phyloP scores from a whole-genome alignment of 1,284 basidiomycete genomes.

The Tilletia setariae region DNA sequence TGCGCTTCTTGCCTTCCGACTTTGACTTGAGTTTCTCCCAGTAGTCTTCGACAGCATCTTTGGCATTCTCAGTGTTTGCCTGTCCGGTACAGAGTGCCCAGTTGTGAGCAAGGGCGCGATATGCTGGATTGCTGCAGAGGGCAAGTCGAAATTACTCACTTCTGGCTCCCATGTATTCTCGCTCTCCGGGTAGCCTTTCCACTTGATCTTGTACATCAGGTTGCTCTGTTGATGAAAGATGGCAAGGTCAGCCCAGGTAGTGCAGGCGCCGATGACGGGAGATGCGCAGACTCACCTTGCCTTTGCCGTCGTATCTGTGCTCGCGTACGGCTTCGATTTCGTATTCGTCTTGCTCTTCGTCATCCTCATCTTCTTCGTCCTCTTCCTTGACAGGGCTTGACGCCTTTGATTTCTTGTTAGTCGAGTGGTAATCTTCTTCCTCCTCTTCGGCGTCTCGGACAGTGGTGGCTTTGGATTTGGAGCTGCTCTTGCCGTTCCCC shows the following conservation, averaged over 20 bases:
- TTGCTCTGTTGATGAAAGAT: constrained; percentile 7
- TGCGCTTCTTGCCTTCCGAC: constrained; percentile 4
- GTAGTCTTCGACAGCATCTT: constrained; percentile 25
- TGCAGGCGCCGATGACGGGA: neutral
- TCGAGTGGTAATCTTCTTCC: neutral
- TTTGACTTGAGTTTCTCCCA: constrained; percentile 27
- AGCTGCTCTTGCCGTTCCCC: neutral
- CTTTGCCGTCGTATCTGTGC: constrained; percentile 22
- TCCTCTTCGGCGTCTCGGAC: neutral
- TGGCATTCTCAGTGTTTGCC: constrained; percentile 19
- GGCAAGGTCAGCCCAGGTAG: no score
- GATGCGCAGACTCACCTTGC: constrained; percentile 20
- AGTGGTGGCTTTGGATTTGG: neutral
- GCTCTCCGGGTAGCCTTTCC: constrained; percentile 31
- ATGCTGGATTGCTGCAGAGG: neutral
- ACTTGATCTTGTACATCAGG: constrained; percentile 33
- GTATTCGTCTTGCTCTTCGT: constrained; percentile 27
- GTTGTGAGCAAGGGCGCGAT: neutral
- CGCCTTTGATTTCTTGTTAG: no score
- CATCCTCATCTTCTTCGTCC: constrained; percentile 19
- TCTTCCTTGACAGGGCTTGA: constrained; percentile 1
- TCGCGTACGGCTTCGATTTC: constrained; percentile 30
- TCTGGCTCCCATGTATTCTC: constrained; percentile 41
- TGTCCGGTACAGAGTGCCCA: neutral
- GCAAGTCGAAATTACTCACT: neutral